phyloP scores from a whole-genome alignment of 2,329 filamentous ascomycete genomes.

The Alternaria triticimaculans region DNA sequence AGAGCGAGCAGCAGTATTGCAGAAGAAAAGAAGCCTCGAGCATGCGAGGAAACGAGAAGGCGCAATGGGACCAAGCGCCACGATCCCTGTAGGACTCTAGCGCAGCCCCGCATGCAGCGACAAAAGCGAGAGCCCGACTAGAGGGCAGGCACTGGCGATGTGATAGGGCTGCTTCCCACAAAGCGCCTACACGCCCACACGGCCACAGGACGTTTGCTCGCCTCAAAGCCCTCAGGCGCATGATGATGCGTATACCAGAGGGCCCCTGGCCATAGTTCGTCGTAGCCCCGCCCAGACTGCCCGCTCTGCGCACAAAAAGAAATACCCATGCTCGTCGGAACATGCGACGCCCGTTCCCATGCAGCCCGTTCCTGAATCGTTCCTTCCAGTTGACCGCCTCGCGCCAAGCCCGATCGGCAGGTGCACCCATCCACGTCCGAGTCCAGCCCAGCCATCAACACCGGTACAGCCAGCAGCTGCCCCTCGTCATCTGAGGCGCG shows the following conservation, averaged over 20 bases:
- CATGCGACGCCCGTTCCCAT: slow-evolving; percentile 11
- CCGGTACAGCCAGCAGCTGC: neutral
- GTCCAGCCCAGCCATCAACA: neutral
- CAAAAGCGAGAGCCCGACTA: neutral
- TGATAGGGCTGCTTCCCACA: slow-evolving; percentile 7
- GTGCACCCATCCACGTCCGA: slow-evolving; percentile 6
- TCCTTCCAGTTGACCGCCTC: slow-evolving; percentile 4
- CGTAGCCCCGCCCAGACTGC: neutral
- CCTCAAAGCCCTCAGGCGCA: neutral
- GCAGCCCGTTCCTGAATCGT: slow-evolving; percentile 16
- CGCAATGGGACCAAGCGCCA: slow-evolving; percentile 16
- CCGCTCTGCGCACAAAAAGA: slow-evolving; percentile 1
- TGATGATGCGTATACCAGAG: slow-evolving; percentile 10
- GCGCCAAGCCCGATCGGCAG: slow-evolving; percentile 12
- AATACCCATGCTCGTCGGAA: slow-evolving; percentile 8
- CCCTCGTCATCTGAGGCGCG: slow-evolving; percentile 1
- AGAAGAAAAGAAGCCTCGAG: slow-evolving; percentile 10
- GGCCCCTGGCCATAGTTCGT: neutral
- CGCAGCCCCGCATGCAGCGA: slow-evolving; percentile 19
- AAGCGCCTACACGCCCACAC: neutral
- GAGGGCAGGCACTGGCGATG: neutral
- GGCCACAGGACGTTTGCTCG: neutral
- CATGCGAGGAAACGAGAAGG: slow-evolving; percentile 26
- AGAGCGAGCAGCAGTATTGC: neutral
- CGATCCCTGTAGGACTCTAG: slow-evolving; percentile 11